These are phyloP conservation scores for Saitoella complicata DNA, from an alignment of 805 yeast species.

Conservation along the genomic window DNA sequence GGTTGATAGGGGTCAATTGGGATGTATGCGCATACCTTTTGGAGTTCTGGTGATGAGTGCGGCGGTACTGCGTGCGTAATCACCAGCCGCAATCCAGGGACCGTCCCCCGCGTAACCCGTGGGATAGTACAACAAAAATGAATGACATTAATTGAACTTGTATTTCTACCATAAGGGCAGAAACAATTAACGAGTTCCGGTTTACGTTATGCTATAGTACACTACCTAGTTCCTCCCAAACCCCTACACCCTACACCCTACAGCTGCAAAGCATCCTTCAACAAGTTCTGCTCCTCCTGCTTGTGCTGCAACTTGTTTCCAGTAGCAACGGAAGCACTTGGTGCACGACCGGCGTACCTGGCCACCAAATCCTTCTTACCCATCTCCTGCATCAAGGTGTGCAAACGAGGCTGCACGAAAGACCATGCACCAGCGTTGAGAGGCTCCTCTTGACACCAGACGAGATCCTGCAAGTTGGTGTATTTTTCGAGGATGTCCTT, in stretches of 20 bases:
- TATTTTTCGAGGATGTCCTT: slow-evolving; percentile 67
- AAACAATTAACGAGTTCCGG: too few relatives aligned
- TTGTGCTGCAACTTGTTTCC: slow-evolving; percentile 80
- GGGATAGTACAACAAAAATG: too few relatives aligned
- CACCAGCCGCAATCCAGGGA: too few relatives aligned
- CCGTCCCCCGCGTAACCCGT: too few relatives aligned
- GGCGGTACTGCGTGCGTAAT: too few relatives aligned
- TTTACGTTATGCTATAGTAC: too few relatives aligned
- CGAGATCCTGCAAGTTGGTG: slow-evolving; percentile 73
- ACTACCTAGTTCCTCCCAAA: too few relatives aligned
- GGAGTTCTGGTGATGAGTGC: too few relatives aligned
- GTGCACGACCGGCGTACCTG: slow-evolving; percentile 95
- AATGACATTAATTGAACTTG: too few relatives aligned
- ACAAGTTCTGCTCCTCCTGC: slow-evolving; percentile 77
- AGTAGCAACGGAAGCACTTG: slow-evolving; percentile 96
- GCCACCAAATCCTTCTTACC: slow-evolving; percentile 36
- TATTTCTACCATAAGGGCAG: too few relatives aligned
- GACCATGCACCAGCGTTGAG: slow-evolving; percentile 89
- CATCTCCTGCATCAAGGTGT: slow-evolving; percentile 61
- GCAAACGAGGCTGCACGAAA: slow-evolving; percentile 67
- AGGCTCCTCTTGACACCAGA: slow-evolving; percentile 98
- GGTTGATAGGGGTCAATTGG: too few relatives aligned
- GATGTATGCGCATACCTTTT: too few relatives aligned
- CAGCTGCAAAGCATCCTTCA: slow-evolving; percentile 50
- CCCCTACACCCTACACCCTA: background rate